A percentile compares a stretch with the other conserved stretches of the same genome.
These are phyloP conservation scores for Cyberlindnera bimundalis DNA, from an alignment of 805 yeast genomes.

Conservation along the genomic window DNA sequence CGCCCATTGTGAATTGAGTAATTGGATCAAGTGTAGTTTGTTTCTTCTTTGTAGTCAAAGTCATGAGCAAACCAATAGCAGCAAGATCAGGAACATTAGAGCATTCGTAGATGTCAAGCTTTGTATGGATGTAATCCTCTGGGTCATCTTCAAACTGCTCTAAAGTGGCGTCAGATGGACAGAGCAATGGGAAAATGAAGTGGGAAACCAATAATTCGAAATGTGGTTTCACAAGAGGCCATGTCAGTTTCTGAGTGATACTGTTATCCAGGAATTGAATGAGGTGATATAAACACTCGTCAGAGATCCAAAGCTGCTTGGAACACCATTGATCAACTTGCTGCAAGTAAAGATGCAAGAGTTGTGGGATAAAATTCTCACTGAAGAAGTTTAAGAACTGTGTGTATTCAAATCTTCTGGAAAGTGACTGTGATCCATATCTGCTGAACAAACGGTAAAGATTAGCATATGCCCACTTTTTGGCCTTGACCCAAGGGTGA, in stretches of 20 bases:
- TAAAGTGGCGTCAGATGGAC: conserved; percentile 63
- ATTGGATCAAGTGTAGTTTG: conserved; percentile 57
- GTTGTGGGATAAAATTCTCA: conserved; percentile 65
- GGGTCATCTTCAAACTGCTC: conserved; percentile 85
- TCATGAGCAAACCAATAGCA: conserved; percentile 67
- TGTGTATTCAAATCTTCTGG: conserved; percentile 51
- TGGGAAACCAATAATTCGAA: conserved; percentile 61
- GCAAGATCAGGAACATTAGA: conserved; percentile 70
- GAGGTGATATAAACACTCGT: conserved; percentile 60
- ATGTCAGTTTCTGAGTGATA: conserved; percentile 55
- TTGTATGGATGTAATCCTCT: conserved; percentile 76
- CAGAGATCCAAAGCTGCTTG: conserved; percentile 64
- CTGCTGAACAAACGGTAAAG: conserved; percentile 66
- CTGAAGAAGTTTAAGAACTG: conserved; percentile 56
- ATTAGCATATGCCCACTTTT: conserved; percentile 88
- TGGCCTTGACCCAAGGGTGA: conserved; percentile 68
- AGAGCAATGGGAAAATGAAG: conserved; percentile 71
- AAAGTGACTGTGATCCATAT: conserved; percentile 53
- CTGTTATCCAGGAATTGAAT: conserved; percentile 62
- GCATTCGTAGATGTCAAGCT: conserved; percentile 64
- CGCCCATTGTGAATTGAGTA: conserved; percentile 54
- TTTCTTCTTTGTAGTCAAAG: conserved; percentile 67
- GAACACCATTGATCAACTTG: conserved; percentile 75
- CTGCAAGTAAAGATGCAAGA: conserved; percentile 58
- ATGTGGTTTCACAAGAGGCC: conserved; percentile 66